Conservation (phyloP, 2,329 filamentous ascomycete genomes). For the Zelopaecilomyces penicillatus region DNA sequence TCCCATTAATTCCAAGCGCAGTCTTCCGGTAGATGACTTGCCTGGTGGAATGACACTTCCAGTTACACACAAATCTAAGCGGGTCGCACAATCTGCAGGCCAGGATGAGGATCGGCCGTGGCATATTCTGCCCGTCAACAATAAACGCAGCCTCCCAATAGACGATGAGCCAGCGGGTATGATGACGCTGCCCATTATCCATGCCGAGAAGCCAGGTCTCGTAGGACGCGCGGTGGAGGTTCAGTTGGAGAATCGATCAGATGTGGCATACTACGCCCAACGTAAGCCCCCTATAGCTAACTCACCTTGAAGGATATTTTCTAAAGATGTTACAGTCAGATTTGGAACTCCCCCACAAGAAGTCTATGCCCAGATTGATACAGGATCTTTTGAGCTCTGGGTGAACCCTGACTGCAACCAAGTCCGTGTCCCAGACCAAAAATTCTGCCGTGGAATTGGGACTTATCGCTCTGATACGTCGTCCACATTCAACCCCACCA, state of each 20-base stretch:
- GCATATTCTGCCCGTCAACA: not conserved
- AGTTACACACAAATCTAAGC: not conserved
- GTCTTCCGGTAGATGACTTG: not conserved
- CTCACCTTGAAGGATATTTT: not conserved
- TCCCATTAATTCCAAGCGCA: slow-evolving; percentile 5
- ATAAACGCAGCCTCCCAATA: not conserved
- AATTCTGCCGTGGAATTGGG: slow-evolving; percentile 39
- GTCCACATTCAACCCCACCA: slow-evolving; percentile 25
- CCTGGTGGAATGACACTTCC: too few species aligned
- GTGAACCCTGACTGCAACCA: slow-evolving; percentile 51
- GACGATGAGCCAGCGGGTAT: slow-evolving; percentile 11
- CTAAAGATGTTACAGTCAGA: slow-evolving; percentile 21
- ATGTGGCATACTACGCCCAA: slow-evolving; percentile 46
- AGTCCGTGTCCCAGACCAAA: slow-evolving; percentile 31
- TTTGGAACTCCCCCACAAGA: slow-evolving; percentile 47
- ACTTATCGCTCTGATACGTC: slow-evolving; percentile 36
- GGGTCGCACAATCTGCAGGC: not conserved
- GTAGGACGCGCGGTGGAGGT: slow-evolving; percentile 35
- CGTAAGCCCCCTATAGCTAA: slow-evolving; percentile 23
- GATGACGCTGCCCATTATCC: slow-evolving; percentile 22
- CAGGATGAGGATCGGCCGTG: too few species aligned
- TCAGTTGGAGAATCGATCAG: slow-evolving; percentile 40
- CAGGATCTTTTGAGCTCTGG: slow-evolving; percentile 53
- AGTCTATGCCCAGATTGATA: slow-evolving; percentile 49
- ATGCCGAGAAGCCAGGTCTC: slow-evolving; percentile 23